These are phyloP conservation scores for Penicillium sp. DNA, from an alignment of 2,329 filamentous ascomycete genomes.

Conservation along the genomic window DNA sequence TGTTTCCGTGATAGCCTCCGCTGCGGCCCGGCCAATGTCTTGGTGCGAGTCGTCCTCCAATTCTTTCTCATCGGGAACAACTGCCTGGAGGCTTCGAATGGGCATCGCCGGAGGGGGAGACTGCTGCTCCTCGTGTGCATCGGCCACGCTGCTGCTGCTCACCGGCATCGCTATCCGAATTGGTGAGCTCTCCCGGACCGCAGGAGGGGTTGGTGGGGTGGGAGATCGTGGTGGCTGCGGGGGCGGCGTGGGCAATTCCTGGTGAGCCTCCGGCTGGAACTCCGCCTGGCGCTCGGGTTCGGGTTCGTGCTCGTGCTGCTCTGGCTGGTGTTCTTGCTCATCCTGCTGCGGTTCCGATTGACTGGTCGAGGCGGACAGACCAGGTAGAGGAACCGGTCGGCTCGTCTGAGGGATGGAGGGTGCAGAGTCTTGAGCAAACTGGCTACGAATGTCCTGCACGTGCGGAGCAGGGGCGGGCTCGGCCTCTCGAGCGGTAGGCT, in stretches of 20 bases:
- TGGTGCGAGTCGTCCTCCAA: slow-evolving; percentile 58
- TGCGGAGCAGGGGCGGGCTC: slow-evolving; percentile 55
- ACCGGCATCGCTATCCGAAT: slow-evolving; percentile 84
- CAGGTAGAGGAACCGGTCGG: slow-evolving; percentile 70
- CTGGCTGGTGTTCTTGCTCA: slow-evolving; percentile 35
- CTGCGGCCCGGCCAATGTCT: slow-evolving; percentile 56
- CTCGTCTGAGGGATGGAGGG: slow-evolving; percentile 59
- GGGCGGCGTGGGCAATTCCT: slow-evolving; percentile 35
- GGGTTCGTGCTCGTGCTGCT: slow-evolving; percentile 4
- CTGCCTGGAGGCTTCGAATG: slow-evolving; percentile 55
- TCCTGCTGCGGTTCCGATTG: slow-evolving; percentile 37
- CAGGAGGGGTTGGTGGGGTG: slow-evolving; percentile 44
- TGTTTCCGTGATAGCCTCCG: slow-evolving; percentile 51
- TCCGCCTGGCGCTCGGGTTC: slow-evolving; percentile 31
- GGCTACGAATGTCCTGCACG: slow-evolving; percentile 70
- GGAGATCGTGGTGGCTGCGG: slow-evolving; percentile 45
- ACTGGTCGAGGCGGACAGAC: slow-evolving; percentile 57
- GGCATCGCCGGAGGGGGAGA: slow-evolving; percentile 50
- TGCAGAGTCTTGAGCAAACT: slow-evolving; percentile 66
- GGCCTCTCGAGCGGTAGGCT: slow-evolving; percentile 45
- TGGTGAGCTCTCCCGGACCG: slow-evolving; percentile 59
- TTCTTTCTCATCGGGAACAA: slow-evolving; percentile 59
- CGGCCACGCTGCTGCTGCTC: slow-evolving; percentile 55
- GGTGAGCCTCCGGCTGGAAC: slow-evolving; percentile 21
- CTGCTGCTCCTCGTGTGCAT: slow-evolving; percentile 39